Conservation (phyloP, 805 yeast species). For the Kodamaea laetipori region DNA sequence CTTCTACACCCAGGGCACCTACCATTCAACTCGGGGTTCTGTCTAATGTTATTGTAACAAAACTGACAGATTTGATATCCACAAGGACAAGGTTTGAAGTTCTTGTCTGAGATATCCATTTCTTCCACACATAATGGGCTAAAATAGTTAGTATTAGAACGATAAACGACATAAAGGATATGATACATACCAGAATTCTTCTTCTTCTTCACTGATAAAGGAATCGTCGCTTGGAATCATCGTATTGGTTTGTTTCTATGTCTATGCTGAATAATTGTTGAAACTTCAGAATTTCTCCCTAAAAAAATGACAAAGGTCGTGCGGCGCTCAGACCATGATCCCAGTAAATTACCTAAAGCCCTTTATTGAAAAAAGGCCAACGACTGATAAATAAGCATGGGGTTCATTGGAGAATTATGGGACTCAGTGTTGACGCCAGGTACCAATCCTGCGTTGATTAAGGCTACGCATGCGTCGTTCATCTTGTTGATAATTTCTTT, state of each 20-base stretch:
- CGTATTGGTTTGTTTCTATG: slow-evolving; percentile 1
- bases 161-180: background rate
- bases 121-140: slow-evolving; percentile 97
- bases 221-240: slow-evolving; percentile 49
- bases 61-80: slow-evolving; percentile 98
- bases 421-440: slow-evolving; percentile 92
- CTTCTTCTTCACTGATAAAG: slow-evolving; percentile 77
- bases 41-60: slow-evolving; percentile 94
- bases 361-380: background rate
- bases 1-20: slow-evolving; percentile 98
- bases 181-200: slow-evolving; percentile 61
- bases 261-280: background rate
- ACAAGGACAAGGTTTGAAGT: slow-evolving; percentile 99
- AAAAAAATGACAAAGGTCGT: slow-evolving; percentile 9
- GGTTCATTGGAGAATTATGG: slow-evolving; percentile 74
- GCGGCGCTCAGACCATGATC: background rate
- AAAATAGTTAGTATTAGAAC: slow-evolving; percentile 22
- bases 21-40: slow-evolving; percentile 93
- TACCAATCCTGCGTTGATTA: slow-evolving; percentile 82
- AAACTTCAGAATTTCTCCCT: background rate
- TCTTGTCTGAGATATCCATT: slow-evolving; percentile 93
- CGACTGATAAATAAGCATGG: slow-evolving; percentile 19
- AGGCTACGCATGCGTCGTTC: slow-evolving; percentile 87
- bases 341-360: slow-evolving; percentile 1
- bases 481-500: slow-evolving; percentile 61